Evolutionary conservation across 169 alveolate genomes (phyloP).

Genomic region (Plasmodium falciparum): DNA sequence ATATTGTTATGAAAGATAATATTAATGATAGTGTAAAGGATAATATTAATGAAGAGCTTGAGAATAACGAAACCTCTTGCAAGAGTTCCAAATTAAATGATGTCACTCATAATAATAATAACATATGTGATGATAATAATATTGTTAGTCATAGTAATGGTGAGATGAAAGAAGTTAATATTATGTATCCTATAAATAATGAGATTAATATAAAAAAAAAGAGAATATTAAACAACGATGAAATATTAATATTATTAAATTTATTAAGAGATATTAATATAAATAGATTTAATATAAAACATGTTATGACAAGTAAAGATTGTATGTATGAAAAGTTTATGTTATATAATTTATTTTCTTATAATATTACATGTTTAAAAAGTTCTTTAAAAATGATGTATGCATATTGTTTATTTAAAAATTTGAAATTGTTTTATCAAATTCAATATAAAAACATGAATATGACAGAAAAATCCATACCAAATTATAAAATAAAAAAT

Average conservation of each 20-base stretch:
- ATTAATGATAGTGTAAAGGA: no score
- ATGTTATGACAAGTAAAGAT: constrained; percentile 29
- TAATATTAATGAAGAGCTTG: no score
- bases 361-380: constrained; percentile 36
- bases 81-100: no score
- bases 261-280: constrained; percentile 8
- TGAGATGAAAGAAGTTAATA: no score
- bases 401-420: constrained; percentile 48
- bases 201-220: not conserved
- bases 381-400: constrained; percentile 35
- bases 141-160: no score
- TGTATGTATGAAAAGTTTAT: constrained; percentile 43
- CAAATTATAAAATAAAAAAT: constrained; percentile 33
- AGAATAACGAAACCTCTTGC: no score
- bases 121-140: no score
- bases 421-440: constrained; percentile 40
- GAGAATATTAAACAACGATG: constrained; percentile 20
- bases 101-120: no score
- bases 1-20: no score
- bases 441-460: constrained; percentile 27
- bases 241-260: constrained; percentile 1
- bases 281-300: constrained; percentile 12
- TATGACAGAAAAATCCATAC: constrained; percentile 21
- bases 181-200: no score
- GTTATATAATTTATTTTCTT: constrained; percentile 51